Evolutionary conservation across 2,329 filamentous ascomycete species (phyloP), one percentile per base, ranked within the genome.

Genomic region (Fusarium nanum): DNA sequence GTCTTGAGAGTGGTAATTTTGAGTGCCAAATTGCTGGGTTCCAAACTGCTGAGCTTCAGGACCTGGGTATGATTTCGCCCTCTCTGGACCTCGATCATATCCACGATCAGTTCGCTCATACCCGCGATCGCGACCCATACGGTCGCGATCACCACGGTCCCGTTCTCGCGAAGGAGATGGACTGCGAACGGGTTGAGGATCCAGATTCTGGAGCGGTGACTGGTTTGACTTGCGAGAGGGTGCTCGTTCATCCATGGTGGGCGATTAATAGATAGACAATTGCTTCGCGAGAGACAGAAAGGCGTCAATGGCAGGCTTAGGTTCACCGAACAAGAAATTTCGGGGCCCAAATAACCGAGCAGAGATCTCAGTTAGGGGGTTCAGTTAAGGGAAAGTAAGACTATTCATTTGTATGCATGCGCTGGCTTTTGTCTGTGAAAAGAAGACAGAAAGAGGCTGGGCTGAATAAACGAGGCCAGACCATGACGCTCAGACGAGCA

Each of bases 151-250:
- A 30, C 56, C 60, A 11, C 63, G 63, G 16, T 66, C 63, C 45
- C 56, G 45, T 12, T 59, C 63, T 28, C 68, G 64, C 22, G 72
- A 52, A 22, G 76, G 74, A 28, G 75, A 76, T 7, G 68, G 73
- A 48, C 62, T 75, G 18, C 71, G 72, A 10, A 75, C 60, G 10
- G 76, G 76, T 44, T 70, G 76, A 64, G 76, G 76, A 60, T 76
- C 74, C 42, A 77, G 46, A 50, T 73, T 60, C 46, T 68, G 56
- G 52, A 77, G 70, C 46, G 74, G 74, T 60, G 70, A 68, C 57
- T 70, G 72, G 57, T 64, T 64, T 40, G 68, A 60, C 37, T 67
- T 70, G 56, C 70, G 70, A 50, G 70, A 64, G 10, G 34, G 34
- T 34, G 32, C 32, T 34, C 32, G 32, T 25, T 73, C 68, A 45